Base-by-base conservation (phyloP, 164 flowering plant species). In the Nymphaea colorata region DNA sequence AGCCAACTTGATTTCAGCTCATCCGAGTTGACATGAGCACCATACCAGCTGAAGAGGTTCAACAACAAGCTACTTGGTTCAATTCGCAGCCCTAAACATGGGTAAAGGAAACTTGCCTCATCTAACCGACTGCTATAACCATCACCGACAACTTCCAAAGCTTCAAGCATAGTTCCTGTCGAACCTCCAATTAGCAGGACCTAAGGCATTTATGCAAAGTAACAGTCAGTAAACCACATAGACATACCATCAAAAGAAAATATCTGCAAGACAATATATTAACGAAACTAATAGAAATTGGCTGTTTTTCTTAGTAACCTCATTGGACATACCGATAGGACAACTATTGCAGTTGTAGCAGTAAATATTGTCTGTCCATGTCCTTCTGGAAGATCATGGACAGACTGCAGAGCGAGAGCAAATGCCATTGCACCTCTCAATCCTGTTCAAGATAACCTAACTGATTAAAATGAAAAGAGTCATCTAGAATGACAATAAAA, bases 371-470 rank as follows among this genome's bases (percentile, higher is more conserved):
- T 95, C 77, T 90, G 97, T 43, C 98, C 98, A 83, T 95, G 98
- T 57, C 98, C 99, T 65, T 92, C 94, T 62, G 97, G 99, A 65
- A 95, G 94, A 84, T 95, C 99, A 82, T 95, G 99, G 75, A 90
- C 84, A 63, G 98, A 92, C 77, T 95, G 98, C 76, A 95, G 74
- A 67, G 99, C 98, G 74, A 95, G 94, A 43, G 99, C 99, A 84
- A 95, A 95, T 68, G 99, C 99, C 99, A 95, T 95, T 69, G 99
- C 99, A 43, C 99, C 99, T 81, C 99, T 85, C 73, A 95, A 98
- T 44, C 99, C 99, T 95, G 78, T 17, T 59, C 67, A 74, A 43
- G 42, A 69, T 57, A 62, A 63, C 66, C 15, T 25, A 43, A 41
- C 62, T 55, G 36, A 43, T 18, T 60, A 6, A 44, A 14, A 12